phyloP scores from a whole-genome alignment of 164 flowering plant genomes.

The Kalanchoe fedtschenkoi region DNA sequence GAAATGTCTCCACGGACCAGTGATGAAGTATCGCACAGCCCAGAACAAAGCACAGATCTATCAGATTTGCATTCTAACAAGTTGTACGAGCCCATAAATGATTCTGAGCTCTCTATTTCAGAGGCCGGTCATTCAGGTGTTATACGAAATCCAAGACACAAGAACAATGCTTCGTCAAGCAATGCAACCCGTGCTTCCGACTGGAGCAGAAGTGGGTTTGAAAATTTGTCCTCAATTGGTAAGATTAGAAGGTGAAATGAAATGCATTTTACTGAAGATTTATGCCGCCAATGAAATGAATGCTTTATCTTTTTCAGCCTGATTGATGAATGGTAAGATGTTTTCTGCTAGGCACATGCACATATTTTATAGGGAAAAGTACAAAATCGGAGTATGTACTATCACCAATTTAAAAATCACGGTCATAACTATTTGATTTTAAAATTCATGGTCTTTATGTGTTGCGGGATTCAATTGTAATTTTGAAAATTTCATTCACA shows the following conservation, averaged over 20 bases:
- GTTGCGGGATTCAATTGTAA: too few species aligned
- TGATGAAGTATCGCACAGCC: not conserved
- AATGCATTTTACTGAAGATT: too few species aligned
- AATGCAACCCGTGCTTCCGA: not conserved
- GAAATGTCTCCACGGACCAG: conserved; percentile 12
- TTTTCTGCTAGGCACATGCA: too few species aligned
- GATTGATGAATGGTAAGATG: not conserved
- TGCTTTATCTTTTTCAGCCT: too few species aligned
- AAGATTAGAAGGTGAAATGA: conserved; percentile 1
- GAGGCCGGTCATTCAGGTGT: not conserved
- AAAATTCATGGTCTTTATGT: too few species aligned
- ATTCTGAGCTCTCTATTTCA: conserved; percentile 1
- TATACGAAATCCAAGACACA: not conserved
- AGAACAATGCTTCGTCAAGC: not conserved
- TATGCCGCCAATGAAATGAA: too few species aligned
- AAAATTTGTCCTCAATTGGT: not conserved
- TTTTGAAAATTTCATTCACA: too few species aligned
- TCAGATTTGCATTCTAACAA: conserved; percentile 5
- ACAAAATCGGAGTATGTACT: too few species aligned
- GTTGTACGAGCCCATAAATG: not conserved
- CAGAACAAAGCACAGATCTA: not conserved
- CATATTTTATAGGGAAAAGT: too few species aligned
- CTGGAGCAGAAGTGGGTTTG: conserved; percentile 2
- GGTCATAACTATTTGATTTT: too few species aligned
- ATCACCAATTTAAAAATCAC: too few species aligned